Conservation (phyloP, 805 yeast species). For the Candida rishiriensis region DNA sequence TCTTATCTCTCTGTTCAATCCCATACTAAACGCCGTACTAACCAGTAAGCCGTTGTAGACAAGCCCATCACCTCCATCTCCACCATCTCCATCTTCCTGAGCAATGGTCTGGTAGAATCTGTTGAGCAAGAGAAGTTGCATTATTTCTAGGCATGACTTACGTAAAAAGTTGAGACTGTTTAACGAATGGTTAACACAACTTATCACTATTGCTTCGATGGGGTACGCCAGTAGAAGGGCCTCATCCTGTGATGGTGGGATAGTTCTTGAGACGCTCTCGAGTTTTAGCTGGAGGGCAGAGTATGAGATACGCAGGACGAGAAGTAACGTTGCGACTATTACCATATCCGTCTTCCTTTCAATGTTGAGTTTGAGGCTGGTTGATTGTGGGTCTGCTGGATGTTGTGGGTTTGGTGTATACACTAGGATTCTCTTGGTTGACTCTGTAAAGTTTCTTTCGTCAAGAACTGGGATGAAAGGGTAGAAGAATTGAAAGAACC, state of each 20-base stretch:
- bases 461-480: conserved; percentile 47
- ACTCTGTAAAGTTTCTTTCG: conserved; percentile 32
- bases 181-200: conserved; percentile 35
- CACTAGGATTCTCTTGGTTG: conserved; percentile 31
- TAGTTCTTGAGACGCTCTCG: conserved; percentile 11
- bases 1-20: conserved; percentile 40
- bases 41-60: conserved; percentile 33
- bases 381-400: background rate
- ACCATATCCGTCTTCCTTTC: conserved; percentile 17
- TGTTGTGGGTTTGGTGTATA: conserved; percentile 1
- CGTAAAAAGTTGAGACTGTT: conserved; percentile 36
- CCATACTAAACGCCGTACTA: conserved; percentile 40
- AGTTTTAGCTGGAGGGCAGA: conserved; percentile 18
- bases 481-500: conserved; percentile 36
- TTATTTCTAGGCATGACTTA: conserved; percentile 35
- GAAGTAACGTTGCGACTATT: conserved; percentile 22
- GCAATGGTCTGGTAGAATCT: conserved; percentile 38
- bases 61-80: conserved; percentile 37
- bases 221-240: conserved; percentile 31
- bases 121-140: conserved; percentile 39
- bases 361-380: conserved; percentile 3
- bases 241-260: conserved; percentile 16
- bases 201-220: conserved; percentile 35
- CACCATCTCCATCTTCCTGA: conserved; percentile 50
- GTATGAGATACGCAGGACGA: conserved; percentile 27